A percentile compares a stretch with the other conserved stretches of the same genome.
phyloP scores from a whole-genome alignment of 1,284 basidiomycete species.

The Termitomyces sp. region DNA sequence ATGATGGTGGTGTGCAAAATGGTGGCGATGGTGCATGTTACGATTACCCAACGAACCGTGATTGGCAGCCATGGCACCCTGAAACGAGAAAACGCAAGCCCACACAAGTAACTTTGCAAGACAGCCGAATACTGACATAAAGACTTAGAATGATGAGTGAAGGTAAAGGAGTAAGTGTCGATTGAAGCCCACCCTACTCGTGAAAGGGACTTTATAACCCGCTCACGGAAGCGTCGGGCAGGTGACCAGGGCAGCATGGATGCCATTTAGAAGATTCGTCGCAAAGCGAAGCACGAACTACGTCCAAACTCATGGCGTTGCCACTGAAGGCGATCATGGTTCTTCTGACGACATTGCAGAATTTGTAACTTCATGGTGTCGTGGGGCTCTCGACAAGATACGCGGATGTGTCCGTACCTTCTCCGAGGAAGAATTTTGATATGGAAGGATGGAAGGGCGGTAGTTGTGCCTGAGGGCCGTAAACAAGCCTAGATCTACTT shows the following conservation, averaged over 20 bases:
- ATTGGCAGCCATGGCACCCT: slow-evolving; percentile 3
- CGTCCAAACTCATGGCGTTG: slow-evolving; percentile 3
- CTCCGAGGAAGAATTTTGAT: slow-evolving; percentile 10
- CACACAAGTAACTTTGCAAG: background rate
- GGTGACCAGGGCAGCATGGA: slow-evolving; percentile 10
- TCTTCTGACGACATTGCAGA: background rate
- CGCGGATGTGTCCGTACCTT: slow-evolving; percentile 9
- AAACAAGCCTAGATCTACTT: background rate
- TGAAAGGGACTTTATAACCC: slow-evolving; percentile 8
- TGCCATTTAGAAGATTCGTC: slow-evolving; percentile 6
- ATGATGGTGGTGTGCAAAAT: slow-evolving; percentile 5
- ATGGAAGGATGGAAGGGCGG: background rate
- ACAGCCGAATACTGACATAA: slow-evolving; percentile 2
- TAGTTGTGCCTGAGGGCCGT: background rate
- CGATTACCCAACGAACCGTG: slow-evolving; percentile 7
- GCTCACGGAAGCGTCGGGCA: slow-evolving; percentile 6
- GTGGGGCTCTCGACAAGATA: slow-evolving; percentile 10
- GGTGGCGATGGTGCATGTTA: slow-evolving; percentile 10
- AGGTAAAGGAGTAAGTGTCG: background rate
- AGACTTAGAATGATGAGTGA: background rate
- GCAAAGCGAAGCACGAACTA: slow-evolving; percentile 6
- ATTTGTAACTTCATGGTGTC: background rate
- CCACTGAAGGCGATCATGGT: background rate
- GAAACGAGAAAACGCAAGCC: slow-evolving; percentile 1
- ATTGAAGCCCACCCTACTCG: background rate